Percentiles rank a stretch among this genome's conserved stretches.
Conservation (phyloP, 1,139 yeast genomes). For the Protomyces inundatus region DNA sequence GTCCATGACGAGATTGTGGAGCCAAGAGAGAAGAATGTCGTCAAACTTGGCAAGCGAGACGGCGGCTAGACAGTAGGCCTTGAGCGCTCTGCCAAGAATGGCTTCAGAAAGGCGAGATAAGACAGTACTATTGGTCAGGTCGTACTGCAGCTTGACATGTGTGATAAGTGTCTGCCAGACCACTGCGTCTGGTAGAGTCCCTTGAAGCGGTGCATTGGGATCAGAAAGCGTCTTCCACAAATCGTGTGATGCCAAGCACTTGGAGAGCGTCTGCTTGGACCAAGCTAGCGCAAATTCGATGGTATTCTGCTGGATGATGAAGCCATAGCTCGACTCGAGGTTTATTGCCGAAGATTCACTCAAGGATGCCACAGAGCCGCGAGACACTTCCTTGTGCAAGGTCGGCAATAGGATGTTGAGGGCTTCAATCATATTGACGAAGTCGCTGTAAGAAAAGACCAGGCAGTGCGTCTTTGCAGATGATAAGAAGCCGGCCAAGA, state of each 20-base stretch:
- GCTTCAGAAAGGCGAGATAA: slow-evolving; percentile 7
- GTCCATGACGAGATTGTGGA: neutral
- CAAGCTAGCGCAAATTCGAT: slow-evolving; percentile 8
- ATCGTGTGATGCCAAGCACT: neutral
- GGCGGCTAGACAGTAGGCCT: neutral
- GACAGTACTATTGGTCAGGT: neutral
- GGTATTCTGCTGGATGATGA: neutral
- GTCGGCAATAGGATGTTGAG: neutral
- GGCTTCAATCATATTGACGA: neutral
- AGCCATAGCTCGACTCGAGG: neutral
- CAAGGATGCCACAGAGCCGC: neutral
- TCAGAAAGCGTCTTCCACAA: slow-evolving; percentile 3
- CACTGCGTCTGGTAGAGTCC: neutral
- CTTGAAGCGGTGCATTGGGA: neutral
- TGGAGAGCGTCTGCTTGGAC: neutral
- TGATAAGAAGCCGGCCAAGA: slow-evolving; percentile 1
- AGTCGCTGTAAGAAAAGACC: slow-evolving; percentile 5
- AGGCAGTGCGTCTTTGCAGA: neutral
- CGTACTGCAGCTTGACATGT: slow-evolving; percentile 8
- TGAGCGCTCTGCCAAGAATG: neutral
- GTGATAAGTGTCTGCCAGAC: slow-evolving; percentile 3
- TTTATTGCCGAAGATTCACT: neutral
- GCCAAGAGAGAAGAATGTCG: slow-evolving; percentile 2
- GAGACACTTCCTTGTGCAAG: neutral
- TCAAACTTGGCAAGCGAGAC: neutral